Evolutionary conservation across 495 filamentous ascomycete genomes (phyloP), one percentile per base, ranked within the genome.

Genomic region (Choiromyces venosus): DNA sequence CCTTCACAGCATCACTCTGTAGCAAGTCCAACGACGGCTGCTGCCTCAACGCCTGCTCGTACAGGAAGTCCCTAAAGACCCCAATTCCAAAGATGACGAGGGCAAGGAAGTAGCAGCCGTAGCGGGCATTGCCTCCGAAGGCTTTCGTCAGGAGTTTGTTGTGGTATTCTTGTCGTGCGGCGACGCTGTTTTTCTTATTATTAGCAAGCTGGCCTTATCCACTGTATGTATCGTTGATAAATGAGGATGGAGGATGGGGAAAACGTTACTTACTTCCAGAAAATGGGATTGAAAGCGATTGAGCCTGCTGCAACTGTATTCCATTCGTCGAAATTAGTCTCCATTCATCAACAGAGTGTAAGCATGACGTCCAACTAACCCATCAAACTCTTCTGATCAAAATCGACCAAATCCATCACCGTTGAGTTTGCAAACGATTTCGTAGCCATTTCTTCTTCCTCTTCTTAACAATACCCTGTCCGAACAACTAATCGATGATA

Each of bases 31-130:
- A 86, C 37, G 90, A 84, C 19, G 95, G 94, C 83, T 98, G 95
- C 79, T 90, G 84, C 73, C 88, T 87, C 37, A 94, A 87, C 39
- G 92, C 91, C 65, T 86, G 87, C 82, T 93, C 89, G 84, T 91
- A 92, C 76, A 92, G 69, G 73, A 86, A 83, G 83, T 99, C 95
- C 74, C 95, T 91, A 82, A 97, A 80, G 73, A 99, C 89, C 37
- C 95, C 95, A 64, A 99, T 85, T 35, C 87, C 87, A 89, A 99
- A 99, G 83, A 99, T 99, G 66, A 89, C 87, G 70, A 88, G 82
- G 46, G 94, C 95, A 40, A 99, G 90, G 76, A 87, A 89, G 82
- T 98, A 99, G 89, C 94, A 97, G 70, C 89, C 95, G 74, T 87
- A 85, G 78, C 91, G 90, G 39, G 90, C 86, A 80, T 90, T 93